Base-by-base conservation (phyloP, 768 basidiomycete species). In the Boletus sp. region DNA sequence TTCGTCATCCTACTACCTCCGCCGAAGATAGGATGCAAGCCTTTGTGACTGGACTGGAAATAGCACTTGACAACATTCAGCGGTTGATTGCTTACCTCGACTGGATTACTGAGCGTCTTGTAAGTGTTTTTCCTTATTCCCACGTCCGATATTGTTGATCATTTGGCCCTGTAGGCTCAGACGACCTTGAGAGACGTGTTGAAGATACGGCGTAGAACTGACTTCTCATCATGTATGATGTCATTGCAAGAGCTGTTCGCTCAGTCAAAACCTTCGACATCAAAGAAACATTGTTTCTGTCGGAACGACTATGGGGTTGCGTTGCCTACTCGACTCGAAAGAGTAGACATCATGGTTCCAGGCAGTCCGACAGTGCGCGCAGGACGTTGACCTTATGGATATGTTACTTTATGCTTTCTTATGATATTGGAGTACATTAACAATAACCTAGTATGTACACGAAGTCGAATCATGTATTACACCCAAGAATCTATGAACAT, bases 41-140 rank as follows among this genome's bases (percentile, higher is more conserved):
- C 2, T 50, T 70, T 41, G 48, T 64, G 41, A 17, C 47, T 3
- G 68, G 64, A 47, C 46, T 73, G 45, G 70, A 70, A 37, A 51
- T 47, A 30, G 45, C 60, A 10, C 60, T 67, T 7, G 59, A 59
- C 32, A 64, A 67, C 40, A 42, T 63, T 15, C 61, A 36, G 11
- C 64, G 58, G 28, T 54, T 72, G 50, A 52, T 50, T 8, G 62
- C 60, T 12, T 68, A 72, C 37, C 68, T 72, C 28, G 71, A 72
- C 11, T 67, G 63, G 64, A 68, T 67, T 7, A 60, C 72, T 2
- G 63, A 67, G 5, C 58, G 61, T 10, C 56, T 72, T n/a, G 71
- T 64, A 50, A 48, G 72, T 46, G 15, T 15, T 8, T 44, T 14
- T 24, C 37, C 18, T 1, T 28, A 5, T 4, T 30, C 41, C 28